Percentiles rank a stretch among this genome's conserved stretches.
Conservation (phyloP, 306 rosid species). For the Prinsepia uniflora region DNA sequence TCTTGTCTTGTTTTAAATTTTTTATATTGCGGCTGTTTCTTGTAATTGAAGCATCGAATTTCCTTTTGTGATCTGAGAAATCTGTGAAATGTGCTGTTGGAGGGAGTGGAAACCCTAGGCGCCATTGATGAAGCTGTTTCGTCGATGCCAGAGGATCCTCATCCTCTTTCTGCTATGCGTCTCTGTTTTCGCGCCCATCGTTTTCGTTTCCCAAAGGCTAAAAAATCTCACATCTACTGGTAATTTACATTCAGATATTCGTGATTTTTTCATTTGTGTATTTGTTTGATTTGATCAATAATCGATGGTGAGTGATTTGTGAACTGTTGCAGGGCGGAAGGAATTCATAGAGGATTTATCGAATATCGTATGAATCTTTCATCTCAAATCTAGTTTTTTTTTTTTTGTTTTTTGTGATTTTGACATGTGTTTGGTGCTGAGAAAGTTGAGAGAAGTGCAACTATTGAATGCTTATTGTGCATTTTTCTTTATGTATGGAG, state of each 20-base stretch:
- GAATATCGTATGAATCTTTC: constrained; percentile 60
- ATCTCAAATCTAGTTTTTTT: constrained; percentile 23
- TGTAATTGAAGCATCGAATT: constrained; percentile 49
- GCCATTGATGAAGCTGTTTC: constrained; percentile 67
- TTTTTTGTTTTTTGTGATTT: neutral
- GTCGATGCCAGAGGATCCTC: constrained; percentile 79
- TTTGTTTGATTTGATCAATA: neutral
- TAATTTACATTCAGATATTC: constrained; percentile 14
- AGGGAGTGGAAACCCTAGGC: constrained; percentile 22
- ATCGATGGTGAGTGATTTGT: constrained; percentile 21
- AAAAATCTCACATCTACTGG: constrained; percentile 43
- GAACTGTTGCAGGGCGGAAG: constrained; percentile 49
- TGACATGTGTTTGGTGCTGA: constrained; percentile 19
- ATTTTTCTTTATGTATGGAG: neutral
- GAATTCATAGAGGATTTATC: constrained; percentile 69
- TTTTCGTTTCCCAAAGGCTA: constrained; percentile 58
- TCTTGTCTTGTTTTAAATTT: neutral
- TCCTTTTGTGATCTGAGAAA: constrained; percentile 33
- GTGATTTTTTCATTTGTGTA: neutral
- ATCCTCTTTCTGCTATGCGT: constrained; percentile 77
- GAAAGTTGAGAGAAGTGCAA: constrained; percentile 9
- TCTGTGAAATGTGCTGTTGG: constrained; percentile 51
- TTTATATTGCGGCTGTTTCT: constrained; percentile 12
- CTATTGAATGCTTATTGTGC: neutral
- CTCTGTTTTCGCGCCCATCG: constrained; percentile 79